phyloP scores from a whole-genome alignment of 371 early-diverging fungal genomes.

The Caulochytrium protostelioides region DNA sequence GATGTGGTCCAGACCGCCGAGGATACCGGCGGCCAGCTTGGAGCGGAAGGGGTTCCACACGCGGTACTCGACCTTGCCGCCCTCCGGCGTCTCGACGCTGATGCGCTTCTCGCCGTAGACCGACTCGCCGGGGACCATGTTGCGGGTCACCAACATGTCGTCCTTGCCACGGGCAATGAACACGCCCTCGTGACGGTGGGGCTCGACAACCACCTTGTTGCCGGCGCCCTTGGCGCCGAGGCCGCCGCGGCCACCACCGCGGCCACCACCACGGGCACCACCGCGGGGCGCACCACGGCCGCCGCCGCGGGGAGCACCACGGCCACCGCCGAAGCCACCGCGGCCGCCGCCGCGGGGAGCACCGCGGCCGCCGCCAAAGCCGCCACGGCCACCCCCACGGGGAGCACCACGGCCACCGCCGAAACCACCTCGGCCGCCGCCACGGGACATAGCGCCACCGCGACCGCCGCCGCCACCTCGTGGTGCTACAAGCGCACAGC shows the following conservation, averaged over 20 bases:
- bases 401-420: constrained; percentile 12
- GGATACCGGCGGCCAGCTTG: constrained; percentile 98
- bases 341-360: constrained; percentile 14
- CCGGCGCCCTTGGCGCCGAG: constrained; percentile 57
- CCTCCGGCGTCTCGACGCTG: constrained; percentile 73
- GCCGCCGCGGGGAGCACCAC: constrained; percentile 23
- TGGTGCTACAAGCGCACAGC: too few relatives aligned
- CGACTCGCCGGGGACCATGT: constrained; percentile 92
- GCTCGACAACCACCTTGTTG: constrained; percentile 84
- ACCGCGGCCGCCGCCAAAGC: constrained; percentile 25
- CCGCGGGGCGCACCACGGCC: constrained; percentile 14
- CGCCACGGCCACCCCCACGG: constrained; percentile 12
- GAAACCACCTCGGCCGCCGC: constrained; percentile 17
- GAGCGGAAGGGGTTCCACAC: constrained; percentile 99
- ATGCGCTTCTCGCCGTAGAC: constrained; percentile 99
- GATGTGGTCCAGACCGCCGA: constrained; percentile 97
- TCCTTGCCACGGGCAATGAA: constrained; percentile 98
- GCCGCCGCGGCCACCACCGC: constrained; percentile 25
- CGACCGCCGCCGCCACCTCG: constrained; percentile 21
- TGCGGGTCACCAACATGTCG: constrained; percentile 96
- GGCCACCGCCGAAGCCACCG: constrained; percentile 18
- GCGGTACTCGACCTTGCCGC: constrained; percentile 96
- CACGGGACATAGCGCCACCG: constrained; percentile 5
- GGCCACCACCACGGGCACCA: constrained; percentile 15
- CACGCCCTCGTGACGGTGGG: constrained; percentile 92